A percentile compares a stretch with the other conserved stretches of the same genome.
These are phyloP conservation scores for Colletotrichum destructivum DNA, from an alignment of 2,329 filamentous ascomycete genomes.

Conservation along the genomic window DNA sequence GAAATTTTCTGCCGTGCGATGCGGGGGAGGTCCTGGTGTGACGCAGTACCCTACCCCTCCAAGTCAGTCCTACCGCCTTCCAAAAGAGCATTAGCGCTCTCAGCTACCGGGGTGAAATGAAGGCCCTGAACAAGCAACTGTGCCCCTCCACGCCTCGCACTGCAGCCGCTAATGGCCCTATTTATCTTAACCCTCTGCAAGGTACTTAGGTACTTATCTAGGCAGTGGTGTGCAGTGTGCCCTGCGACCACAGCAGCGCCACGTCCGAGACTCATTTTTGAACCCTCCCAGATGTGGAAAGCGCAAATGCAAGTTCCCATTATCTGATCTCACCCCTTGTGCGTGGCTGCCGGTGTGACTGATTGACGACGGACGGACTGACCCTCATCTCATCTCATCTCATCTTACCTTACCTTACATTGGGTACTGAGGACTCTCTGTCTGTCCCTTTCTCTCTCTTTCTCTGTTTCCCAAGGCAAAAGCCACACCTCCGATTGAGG, in stretches of 20 bases:
- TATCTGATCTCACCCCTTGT: slow-evolving; percentile 19
- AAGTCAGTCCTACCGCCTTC: slow-evolving; percentile 32
- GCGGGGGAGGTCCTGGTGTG: slow-evolving; percentile 37
- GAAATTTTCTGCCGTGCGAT: slow-evolving; percentile 43
- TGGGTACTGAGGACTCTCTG: slow-evolving; percentile 13
- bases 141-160: slow-evolving; percentile 29
- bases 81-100: background rate
- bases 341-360: slow-evolving; percentile 29
- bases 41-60: slow-evolving; percentile 33
- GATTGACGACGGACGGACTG: background rate
- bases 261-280: slow-evolving; percentile 23
- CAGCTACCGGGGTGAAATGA: background rate
- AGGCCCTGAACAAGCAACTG: slow-evolving; percentile 4
- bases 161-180: background rate
- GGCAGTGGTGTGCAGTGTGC: background rate
- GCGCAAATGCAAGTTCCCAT: background rate
- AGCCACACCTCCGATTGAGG: slow-evolving; percentile 24
- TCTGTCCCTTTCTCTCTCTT: background rate
- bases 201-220: too few relatives aligned
- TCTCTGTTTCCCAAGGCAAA: background rate
- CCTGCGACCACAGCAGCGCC: slow-evolving; percentile 6
- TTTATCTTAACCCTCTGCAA: too few relatives aligned
- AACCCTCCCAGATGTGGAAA: slow-evolving; percentile 17
- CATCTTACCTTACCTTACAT: too few relatives aligned
- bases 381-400: too few relatives aligned